Conservation (phyloP, 225 moss, liverwort and hornwort species). For the Bryum argenteum region DNA sequence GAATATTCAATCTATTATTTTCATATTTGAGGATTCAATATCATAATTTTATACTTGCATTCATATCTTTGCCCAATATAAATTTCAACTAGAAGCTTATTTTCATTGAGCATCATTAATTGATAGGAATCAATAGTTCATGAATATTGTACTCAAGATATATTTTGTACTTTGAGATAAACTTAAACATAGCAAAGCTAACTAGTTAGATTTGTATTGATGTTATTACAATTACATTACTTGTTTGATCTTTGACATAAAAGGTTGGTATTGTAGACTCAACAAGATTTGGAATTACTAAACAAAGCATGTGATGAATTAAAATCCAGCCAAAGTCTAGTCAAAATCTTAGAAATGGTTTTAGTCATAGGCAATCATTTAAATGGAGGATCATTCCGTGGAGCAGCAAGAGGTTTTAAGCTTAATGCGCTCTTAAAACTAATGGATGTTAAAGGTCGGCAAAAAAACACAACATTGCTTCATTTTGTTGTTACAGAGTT, state of each 20-base stretch:
- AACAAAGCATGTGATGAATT: constrained; percentile 73
- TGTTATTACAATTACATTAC: neutral
- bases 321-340: constrained; percentile 71
- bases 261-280: constrained; percentile 32
- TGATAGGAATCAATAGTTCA: no score
- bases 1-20: no score
- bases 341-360: constrained; percentile 92
- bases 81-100: no score
- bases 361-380: constrained; percentile 83
- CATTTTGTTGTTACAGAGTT: constrained; percentile 91
- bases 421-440: constrained; percentile 79
- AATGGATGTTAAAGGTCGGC: constrained; percentile 88
- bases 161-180: no score
- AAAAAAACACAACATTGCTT: constrained; percentile 74
- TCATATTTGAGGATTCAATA: neutral
- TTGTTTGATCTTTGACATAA: neutral
- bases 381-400: constrained; percentile 82
- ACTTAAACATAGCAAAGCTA: no score
- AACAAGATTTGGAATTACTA: constrained; percentile 65
- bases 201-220: fast-evolving
- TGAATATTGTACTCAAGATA: no score
- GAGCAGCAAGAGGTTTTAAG: constrained; percentile 85
- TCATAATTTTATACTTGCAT: no score
- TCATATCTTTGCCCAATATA: no score
- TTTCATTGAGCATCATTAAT: no score